A percentile compares a stretch with the other conserved stretches of the same genome.
phyloP scores from a whole-genome alignment of 352 stramenopile species.

The Hyaloperonospora arabidopsidis region DNA sequence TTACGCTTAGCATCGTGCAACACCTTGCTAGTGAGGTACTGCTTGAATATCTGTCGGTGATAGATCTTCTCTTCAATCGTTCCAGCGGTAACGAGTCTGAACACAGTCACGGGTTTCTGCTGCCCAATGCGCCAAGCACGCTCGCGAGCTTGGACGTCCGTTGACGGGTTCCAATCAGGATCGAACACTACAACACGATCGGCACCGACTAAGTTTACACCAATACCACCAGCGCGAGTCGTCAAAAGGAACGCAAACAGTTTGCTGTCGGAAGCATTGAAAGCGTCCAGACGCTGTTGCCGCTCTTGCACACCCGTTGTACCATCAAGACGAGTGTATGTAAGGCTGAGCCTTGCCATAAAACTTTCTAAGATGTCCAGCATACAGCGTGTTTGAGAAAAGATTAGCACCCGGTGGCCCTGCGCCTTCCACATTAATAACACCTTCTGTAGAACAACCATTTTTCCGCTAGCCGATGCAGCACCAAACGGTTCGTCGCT shows the following conservation, averaged over 20 bases:
- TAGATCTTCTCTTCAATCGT: constrained; percentile 99
- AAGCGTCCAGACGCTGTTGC: constrained; percentile 92
- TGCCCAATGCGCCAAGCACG: constrained; percentile 93
- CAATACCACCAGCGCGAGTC: constrained; percentile 92
- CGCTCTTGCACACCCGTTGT: constrained; percentile 91
- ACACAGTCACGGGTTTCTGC: constrained; percentile 82
- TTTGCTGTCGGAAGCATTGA: constrained; percentile 86
- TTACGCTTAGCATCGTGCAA: constrained; percentile 94
- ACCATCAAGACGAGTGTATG: constrained; percentile 94
- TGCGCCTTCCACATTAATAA: constrained; percentile 92
- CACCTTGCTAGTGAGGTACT: constrained; percentile 95
- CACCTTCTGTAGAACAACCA: constrained; percentile 94
- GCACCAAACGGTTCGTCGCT: constrained; percentile 30
- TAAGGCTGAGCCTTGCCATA: constrained; percentile 74
- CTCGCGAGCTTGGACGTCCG: constrained; percentile 93
- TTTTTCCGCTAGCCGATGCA: constrained; percentile 89
- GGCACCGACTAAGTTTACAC: constrained; percentile 93
- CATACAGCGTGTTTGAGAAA: constrained; percentile 96
- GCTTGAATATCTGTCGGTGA: constrained; percentile 99
- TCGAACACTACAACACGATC: constrained; percentile 97
- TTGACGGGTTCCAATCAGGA: constrained; percentile 99
- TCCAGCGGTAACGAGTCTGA: constrained; percentile 91
- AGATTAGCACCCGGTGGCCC: constrained; percentile 94
- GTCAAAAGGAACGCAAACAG: constrained; percentile 80
- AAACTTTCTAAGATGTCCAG: constrained; percentile 96